A percentile compares a stretch with the other conserved stretches of the same genome.
phyloP scores from a whole-genome alignment of 78 protist genomes.

The Dictyostelium citrinum region DNA sequence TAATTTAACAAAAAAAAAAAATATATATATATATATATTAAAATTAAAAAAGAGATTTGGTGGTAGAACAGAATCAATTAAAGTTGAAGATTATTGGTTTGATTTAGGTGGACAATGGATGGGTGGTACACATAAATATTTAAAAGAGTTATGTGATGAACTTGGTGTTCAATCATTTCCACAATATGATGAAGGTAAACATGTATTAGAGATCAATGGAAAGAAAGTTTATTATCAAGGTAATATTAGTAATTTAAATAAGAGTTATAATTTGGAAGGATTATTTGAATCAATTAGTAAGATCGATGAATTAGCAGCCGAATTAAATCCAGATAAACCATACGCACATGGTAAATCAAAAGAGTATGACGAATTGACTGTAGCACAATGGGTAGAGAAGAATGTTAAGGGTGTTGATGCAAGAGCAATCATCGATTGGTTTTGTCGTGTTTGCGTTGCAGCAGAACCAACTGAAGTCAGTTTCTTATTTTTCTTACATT shows the following conservation, averaged over 20 bases:
- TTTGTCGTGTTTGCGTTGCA: slow-evolving; percentile 56
- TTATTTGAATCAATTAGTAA: slow-evolving; percentile 13
- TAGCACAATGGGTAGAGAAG: slow-evolving; percentile 13
- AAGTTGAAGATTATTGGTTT: slow-evolving; percentile 75
- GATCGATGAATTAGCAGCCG: slow-evolving; percentile 36
- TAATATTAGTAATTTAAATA: slow-evolving; percentile 39
- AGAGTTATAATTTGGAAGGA: slow-evolving; percentile 59
- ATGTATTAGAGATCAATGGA: slow-evolving; percentile 51
- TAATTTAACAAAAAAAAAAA: neutral
- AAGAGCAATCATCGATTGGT: slow-evolving; percentile 42
- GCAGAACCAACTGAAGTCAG: slow-evolving; percentile 59
- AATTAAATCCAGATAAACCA: slow-evolving; percentile 29
- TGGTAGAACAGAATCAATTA: slow-evolving; percentile 65
- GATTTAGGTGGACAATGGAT: slow-evolving; percentile 81
- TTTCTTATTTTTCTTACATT: slow-evolving; percentile 40
- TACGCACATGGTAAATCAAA: slow-evolving; percentile 2
- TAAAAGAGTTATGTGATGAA: slow-evolving; percentile 20
- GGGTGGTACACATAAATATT: slow-evolving; percentile 70
- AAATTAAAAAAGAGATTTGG: slow-evolving; percentile 71
- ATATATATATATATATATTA: no score
- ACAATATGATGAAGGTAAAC: slow-evolving; percentile 77
- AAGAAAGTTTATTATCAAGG: slow-evolving; percentile 46
- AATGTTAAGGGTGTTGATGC: slow-evolving; percentile 49
- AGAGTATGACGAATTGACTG: slow-evolving; percentile 31
- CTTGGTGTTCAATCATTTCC: slow-evolving; percentile 46